Conservation (phyloP, 257 asterid species). For the Ilex asprella region DNA sequence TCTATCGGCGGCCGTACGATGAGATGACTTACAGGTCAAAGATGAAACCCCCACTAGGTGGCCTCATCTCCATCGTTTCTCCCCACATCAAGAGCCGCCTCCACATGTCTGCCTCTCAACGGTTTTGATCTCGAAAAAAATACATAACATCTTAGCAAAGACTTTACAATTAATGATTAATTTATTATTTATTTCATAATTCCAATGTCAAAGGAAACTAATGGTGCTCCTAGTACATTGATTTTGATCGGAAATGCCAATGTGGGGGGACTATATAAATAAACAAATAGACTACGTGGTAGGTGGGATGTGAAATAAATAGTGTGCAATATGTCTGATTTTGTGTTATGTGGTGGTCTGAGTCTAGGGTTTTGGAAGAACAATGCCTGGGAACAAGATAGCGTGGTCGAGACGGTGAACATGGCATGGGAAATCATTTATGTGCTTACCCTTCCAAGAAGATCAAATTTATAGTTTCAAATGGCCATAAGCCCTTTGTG, state of each 20-base stretch:
- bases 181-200: constrained; percentile 19
- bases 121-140: constrained; percentile 47
- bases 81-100: constrained; percentile 49
- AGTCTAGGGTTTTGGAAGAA: constrained; percentile 27
- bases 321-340: constrained; percentile 53
- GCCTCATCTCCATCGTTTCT: constrained; percentile 77
- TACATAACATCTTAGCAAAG: constrained; percentile 30
- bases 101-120: constrained; percentile 76
- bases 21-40: constrained; percentile 88
- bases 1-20: constrained; percentile 77
- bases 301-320: constrained; percentile 60
- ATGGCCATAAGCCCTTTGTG: no score
- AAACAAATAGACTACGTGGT: constrained; percentile 55
- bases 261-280: constrained; percentile 21
- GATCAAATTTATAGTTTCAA: background rate
- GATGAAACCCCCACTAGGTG: constrained; percentile 88
- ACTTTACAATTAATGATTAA: constrained; percentile 22
- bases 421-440: constrained; percentile 30
- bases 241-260: constrained; percentile 1
- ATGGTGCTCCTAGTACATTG: constrained; percentile 2
- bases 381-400: constrained; percentile 49
- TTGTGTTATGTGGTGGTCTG: constrained; percentile 35
- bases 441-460: constrained; percentile 17
- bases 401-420: constrained; percentile 84
- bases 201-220: no score